Evolutionary conservation across 2,329 filamentous ascomycete species (phyloP), one percentile per base, ranked within the genome.

Genomic region (Pestalotiopsis sp.): DNA sequence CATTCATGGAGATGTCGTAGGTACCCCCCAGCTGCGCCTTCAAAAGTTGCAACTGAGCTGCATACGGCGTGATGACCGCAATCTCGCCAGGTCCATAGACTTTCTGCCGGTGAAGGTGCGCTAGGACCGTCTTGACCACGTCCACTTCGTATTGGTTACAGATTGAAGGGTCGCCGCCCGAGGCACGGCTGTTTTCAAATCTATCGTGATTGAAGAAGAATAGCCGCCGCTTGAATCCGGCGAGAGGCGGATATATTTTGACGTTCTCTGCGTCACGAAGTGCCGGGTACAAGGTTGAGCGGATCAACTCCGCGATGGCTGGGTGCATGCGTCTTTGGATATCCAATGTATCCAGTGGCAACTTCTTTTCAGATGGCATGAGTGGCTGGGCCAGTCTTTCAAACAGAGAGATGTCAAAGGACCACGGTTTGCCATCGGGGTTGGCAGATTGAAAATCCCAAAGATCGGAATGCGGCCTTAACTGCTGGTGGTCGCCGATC

Each of bases 51-150:
- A 88, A 77, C 70, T 92, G 89, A 0, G 88, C 88, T 0, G 84
- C 76, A 69, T 92, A 92, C 0, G 89, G 89, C 0, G 92, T 94
- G 7, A 95, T 75, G 0, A 95, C 87, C 0, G 91, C 91, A 68
- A 95, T 92, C 2, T 94, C 89, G 0, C 81, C 82, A 0, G 79
- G 77, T 0, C 75, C 76, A 75, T 94, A 93, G 0, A 73, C 74
- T 0, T 91, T 91, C 74, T 94, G 92, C 0, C 85, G 83, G 6
- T 91, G 80, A 1, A 95, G 78, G 73, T 95, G 91, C 0, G 83
- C 84, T 0, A 93, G 88, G 0, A 94, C 77, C 0, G 87, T 85
- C 6, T 83, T 80, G 0, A 86, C 85, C 87, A 95, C 90, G 0
- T 88, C 81, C 0, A 91, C 82, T 73, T 95, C 92, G 76, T 82